A percentile compares a stretch with the other conserved stretches of the same genome.
These are phyloP conservation scores for Boletus eberwhitei DNA, from an alignment of 768 basidiomycete genomes.

Conservation along the genomic window DNA sequence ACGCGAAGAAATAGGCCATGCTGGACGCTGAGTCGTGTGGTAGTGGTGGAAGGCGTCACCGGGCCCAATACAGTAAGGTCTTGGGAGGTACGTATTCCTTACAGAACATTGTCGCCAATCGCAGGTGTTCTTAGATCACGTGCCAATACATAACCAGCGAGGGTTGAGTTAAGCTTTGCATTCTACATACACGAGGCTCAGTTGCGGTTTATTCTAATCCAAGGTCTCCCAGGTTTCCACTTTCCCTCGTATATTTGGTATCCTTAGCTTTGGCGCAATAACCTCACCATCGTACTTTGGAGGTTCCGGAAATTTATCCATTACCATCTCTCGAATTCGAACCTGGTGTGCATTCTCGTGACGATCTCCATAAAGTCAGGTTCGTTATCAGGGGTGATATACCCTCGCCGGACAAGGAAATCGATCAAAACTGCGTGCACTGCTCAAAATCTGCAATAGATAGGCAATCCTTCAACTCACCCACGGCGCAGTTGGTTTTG, in stretches of 20 bases:
- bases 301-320: background rate
- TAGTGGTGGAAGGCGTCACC: conserved; percentile 3
- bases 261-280: background rate
- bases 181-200: background rate
- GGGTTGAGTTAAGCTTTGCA: background rate
- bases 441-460: conserved; percentile 1
- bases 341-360: conserved; percentile 69
- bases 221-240: background rate
- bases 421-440: conserved; percentile 74
- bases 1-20: conserved; percentile 86
- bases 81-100: background rate
- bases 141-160: background rate
- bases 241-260: background rate
- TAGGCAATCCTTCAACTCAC: conserved; percentile 37
- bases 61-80: background rate
- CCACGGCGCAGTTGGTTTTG: conserved; percentile 90
- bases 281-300: background rate
- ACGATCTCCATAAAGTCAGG: conserved; percentile 75
- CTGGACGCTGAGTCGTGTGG: background rate
- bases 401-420: conserved; percentile 82
- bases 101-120: too few species aligned
- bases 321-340: conserved; percentile 59
- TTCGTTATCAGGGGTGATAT: conserved; percentile 86
- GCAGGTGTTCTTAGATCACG: conserved; percentile 7
- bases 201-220: background rate